A percentile compares a stretch with the other conserved stretches of the same genome.
These are phyloP conservation scores for Aquilaria agallochum DNA, from an alignment of 441 rosid species.

Conservation along the genomic window DNA sequence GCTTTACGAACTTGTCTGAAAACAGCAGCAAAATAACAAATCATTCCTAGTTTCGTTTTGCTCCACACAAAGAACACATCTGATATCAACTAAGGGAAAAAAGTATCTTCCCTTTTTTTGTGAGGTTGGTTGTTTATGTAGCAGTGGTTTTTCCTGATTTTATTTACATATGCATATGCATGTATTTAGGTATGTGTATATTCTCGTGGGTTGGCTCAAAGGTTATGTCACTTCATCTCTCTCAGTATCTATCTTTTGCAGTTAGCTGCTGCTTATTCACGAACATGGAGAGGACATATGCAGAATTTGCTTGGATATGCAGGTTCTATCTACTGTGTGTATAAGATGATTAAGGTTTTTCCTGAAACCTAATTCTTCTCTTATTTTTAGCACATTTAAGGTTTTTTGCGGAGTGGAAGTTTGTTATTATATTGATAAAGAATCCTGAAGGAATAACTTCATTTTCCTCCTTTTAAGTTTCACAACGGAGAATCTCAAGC, in stretches of 20 bases:
- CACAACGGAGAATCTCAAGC: too few relatives aligned
- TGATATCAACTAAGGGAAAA: too few relatives aligned
- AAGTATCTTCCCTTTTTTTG: background rate
- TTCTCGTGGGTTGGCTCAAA: background rate
- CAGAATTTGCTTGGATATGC: constrained; percentile 98
- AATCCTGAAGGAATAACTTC: too few relatives aligned
- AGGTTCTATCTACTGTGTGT: constrained; percentile 90
- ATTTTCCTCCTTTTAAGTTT: too few relatives aligned
- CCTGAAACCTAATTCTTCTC: too few relatives aligned
- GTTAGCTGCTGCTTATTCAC: constrained; percentile 99
- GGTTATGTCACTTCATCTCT: background rate
- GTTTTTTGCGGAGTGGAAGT: background rate
- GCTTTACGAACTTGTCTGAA: too few relatives aligned
- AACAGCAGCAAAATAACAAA: too few relatives aligned
- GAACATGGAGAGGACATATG: constrained; percentile 99
- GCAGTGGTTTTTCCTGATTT: background rate
- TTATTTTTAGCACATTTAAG: too few relatives aligned
- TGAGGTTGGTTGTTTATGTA: background rate
- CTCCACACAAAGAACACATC: too few relatives aligned
- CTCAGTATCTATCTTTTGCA: constrained; percentile 28
- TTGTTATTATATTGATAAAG: background rate
- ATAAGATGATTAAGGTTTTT: constrained; percentile 96
- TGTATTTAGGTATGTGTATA: too few relatives aligned
- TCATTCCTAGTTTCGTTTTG: too few relatives aligned
- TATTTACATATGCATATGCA: background rate